Conservation (phyloP, 2,329 filamentous ascomycete genomes). For the Chaetothyriales sp. region DNA sequence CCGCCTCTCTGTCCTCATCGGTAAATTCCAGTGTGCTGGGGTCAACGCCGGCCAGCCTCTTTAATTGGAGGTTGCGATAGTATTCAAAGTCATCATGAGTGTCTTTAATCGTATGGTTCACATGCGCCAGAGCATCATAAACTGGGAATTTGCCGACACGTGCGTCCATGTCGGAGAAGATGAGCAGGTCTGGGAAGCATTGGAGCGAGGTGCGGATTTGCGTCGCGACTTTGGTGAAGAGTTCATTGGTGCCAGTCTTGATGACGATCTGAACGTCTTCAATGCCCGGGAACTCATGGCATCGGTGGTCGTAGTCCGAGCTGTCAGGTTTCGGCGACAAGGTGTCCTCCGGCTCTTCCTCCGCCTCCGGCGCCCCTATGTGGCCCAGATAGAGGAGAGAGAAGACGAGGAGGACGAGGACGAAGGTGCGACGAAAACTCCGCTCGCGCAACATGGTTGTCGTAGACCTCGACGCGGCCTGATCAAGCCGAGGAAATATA, state of each 20-base stretch:
- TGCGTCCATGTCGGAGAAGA: constrained; percentile 26
- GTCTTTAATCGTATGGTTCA: constrained; percentile 27
- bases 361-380: neutral
- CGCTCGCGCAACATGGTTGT: neutral
- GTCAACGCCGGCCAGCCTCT: constrained; percentile 32
- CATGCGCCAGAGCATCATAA: constrained; percentile 22
- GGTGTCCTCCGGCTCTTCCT: neutral
- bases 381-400: neutral
- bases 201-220: constrained; percentile 39
- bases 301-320: neutral
- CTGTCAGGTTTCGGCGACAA: neutral
- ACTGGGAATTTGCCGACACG: constrained; percentile 21
- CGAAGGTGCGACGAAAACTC: neutral
- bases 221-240: constrained; percentile 37
- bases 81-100: constrained; percentile 37
- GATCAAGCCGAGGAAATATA: neutral
- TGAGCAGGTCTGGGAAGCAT: constrained; percentile 36
- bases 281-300: neutral
- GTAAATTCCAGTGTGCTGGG: constrained; percentile 25
- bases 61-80: constrained; percentile 29
- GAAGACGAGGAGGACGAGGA: neutral
- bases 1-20: constrained; percentile 15
- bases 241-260: constrained; percentile 44
- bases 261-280: constrained; percentile 28
- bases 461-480: neutral